phyloP scores from a whole-genome alignment of 129 eudicot species.

The Flaveria brownii region DNA sequence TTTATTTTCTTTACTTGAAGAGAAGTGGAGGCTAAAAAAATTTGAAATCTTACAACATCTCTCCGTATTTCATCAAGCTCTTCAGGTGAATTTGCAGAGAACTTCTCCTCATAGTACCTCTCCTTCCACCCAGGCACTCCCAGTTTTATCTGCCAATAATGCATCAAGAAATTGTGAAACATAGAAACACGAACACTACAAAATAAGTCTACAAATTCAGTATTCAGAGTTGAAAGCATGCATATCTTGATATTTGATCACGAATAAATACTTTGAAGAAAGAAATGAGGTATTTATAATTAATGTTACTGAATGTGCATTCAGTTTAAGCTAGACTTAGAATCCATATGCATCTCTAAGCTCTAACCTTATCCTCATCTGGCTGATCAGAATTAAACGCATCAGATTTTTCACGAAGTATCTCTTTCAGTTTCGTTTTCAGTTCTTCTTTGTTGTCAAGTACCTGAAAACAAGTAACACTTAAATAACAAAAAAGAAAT shows the following conservation, averaged over 20 bases:
- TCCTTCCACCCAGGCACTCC: conserved; percentile 98
- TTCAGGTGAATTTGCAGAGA: conserved; percentile 65
- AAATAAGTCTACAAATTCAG: background rate
- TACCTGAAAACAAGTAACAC: conserved; percentile 45
- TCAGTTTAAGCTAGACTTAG: conserved; percentile 1
- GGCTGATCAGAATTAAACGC: conserved; percentile 64
- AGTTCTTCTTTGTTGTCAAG: conserved; percentile 86
- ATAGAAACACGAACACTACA: background rate
- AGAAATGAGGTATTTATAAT: background rate
- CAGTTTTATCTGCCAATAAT: conserved; percentile 59
- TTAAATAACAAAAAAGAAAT: background rate
- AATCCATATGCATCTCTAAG: conserved; percentile 12
- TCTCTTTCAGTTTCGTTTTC: conserved; percentile 74
- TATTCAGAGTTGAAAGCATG: background rate
- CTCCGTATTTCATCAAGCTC: conserved; percentile 75
- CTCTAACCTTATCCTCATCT: conserved; percentile 88
- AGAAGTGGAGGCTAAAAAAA: conserved; percentile 17
- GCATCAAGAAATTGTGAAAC: background rate
- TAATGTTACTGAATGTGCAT: background rate
- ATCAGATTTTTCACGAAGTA: conserved; percentile 83
- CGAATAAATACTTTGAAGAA: conserved; percentile 1
- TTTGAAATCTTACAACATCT: conserved; percentile 70
- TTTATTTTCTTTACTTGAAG: background rate
- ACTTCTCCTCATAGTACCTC: conserved; percentile 97
- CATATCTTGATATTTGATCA: background rate